A percentile compares a stretch with the other conserved stretches of the same genome.
Conservation (phyloP, 2,329 filamentous ascomycete species). For the Endoconidiophora polonica region DNA sequence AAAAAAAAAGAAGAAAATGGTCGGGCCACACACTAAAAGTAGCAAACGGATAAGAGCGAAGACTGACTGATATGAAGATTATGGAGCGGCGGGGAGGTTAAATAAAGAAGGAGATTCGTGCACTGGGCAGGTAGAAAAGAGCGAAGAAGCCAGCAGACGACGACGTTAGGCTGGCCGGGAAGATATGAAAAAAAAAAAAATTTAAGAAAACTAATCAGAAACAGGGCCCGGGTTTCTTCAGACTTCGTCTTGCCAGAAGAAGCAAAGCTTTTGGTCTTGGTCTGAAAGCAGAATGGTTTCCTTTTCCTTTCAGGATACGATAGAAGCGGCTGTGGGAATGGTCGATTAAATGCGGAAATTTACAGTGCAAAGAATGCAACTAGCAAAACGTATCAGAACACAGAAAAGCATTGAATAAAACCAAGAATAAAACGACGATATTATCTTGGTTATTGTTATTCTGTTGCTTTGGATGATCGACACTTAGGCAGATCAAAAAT, state of each 20-base stretch:
- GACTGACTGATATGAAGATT: neutral
- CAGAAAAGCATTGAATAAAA: neutral
- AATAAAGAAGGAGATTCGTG: too few species aligned
- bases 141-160: neutral
- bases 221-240: too few species aligned
- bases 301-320: neutral
- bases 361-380: neutral
- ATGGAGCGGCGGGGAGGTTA: neutral
- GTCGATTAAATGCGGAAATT: too few species aligned
- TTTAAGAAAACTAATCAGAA: neutral
- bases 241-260: neutral
- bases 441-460: too few species aligned
- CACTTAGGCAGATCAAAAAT: neutral
- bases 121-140: too few species aligned
- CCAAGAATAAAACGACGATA: neutral
- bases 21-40: conserved; percentile 3
- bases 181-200: neutral
- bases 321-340: too few species aligned
- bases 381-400: neutral
- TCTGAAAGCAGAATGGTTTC: neutral
- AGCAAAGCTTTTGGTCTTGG: neutral
- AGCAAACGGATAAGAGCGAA: conserved; percentile 4
- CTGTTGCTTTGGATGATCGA: too few species aligned
- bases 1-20: too few species aligned
- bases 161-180: neutral